A percentile compares a stretch with the other conserved stretches of the same genome.
Evolutionary conservation across 768 basidiomycete species (phyloP).

Genomic region (Candolleomyces aberdarensis): DNA sequence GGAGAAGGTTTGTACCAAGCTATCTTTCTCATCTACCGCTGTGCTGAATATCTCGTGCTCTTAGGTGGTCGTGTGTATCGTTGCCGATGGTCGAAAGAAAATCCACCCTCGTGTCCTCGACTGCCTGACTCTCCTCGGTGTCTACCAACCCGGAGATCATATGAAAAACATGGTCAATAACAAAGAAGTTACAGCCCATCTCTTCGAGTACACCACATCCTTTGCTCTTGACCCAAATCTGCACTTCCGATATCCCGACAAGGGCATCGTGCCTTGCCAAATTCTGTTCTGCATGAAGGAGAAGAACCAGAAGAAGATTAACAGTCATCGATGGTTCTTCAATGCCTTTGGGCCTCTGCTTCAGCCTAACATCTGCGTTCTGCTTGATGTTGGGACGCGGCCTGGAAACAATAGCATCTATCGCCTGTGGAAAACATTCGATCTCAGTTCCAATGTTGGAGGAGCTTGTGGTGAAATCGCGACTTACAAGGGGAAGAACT

Average conservation of each 20-base stretch:
- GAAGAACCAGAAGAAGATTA: constrained; percentile 96
- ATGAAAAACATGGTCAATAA: constrained; percentile 46
- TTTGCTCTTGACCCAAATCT: constrained; percentile 77
- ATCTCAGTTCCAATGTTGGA: constrained; percentile 86
- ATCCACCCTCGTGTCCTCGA: constrained; percentile 82
- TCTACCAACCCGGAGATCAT: constrained; percentile 69
- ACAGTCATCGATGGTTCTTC: constrained; percentile 96
- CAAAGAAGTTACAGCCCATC: constrained; percentile 58
- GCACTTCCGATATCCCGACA: constrained; percentile 86
- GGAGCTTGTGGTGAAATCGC: constrained; percentile 98
- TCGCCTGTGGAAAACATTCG: constrained; percentile 93
- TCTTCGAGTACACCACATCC: constrained; percentile 87
- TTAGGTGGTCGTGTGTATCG: constrained; percentile 89
- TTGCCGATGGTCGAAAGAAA: constrained; percentile 83
- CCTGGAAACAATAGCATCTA: constrained; percentile 89
- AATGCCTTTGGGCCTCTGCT: constrained; percentile 86
- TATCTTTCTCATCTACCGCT: background rate
- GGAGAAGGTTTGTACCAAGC: constrained; percentile 67
- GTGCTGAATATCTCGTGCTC: background rate
- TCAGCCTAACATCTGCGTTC: constrained; percentile 89
- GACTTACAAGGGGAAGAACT: constrained; percentile 86
- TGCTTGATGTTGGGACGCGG: constrained; percentile 92
- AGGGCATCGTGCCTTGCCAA: constrained; percentile 92
- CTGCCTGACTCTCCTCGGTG: constrained; percentile 88
- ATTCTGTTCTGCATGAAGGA: constrained; percentile 91